Base-by-base conservation (phyloP, 2,329 filamentous ascomycete genomes). In the Ampelomyces quisqualis region DNA sequence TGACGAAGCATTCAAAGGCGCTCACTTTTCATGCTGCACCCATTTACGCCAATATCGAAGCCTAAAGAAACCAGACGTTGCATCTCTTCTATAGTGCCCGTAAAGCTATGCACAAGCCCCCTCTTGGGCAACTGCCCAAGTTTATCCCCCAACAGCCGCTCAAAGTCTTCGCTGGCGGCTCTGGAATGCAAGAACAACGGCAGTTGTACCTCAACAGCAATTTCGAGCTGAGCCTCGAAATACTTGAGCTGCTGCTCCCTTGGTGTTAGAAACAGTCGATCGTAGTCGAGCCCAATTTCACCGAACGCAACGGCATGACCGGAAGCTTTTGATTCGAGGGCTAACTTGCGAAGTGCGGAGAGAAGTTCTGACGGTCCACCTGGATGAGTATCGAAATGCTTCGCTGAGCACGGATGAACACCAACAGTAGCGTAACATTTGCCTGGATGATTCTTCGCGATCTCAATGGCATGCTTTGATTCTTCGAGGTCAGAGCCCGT, bases 211-310 rank as follows among this genome's bases (percentile, higher is more conserved):
- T 82, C 78, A 5, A 86, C 79, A 0, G 88, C 90, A 3, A 97
- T 75, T 42, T 85, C 79, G 3, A 97, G 78, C 67, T 98, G 93
- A 5, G 80, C 79, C 28, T 84, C 81, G 65, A 98, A 98, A 45
- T 88, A 90, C 61, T 89, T 85, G 20, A 90, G 74, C 68, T 98
- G 93, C 11, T 85, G 79, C 17, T 84, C 82, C 59, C 84, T 87
- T 26, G 84, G 81, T 60, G 87, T 90, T 58, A 90, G 84, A 58
- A 88, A 86, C 23, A 98, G 73, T 2, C 93, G 82, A 71, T 98
- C 93, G 64, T 97, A 98, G 71, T 98, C 93, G 3, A 98, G 84
- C 2, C 93, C 93, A 48, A 98, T 89, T 70, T 98, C 93, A 34
- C 93, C 93, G 65, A 96, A 90, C 5, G 93, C 91, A 5, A 80